phyloP scores from a whole-genome alignment of 495 filamentous ascomycete genomes.

The Lepidopterella palustris region DNA sequence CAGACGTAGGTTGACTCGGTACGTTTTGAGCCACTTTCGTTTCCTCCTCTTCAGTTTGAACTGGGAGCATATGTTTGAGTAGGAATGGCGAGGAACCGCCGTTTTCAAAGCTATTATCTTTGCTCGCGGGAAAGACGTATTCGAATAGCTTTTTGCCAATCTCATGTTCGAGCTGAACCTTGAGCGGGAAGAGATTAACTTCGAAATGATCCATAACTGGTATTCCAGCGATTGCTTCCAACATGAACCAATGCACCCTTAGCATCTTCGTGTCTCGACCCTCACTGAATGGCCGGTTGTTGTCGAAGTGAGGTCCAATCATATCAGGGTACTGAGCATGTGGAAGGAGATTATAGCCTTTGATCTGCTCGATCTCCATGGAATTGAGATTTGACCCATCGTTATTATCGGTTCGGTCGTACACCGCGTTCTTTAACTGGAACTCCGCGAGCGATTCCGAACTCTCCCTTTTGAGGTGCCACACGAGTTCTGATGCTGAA shows the following conservation, averaged over 20 bases:
- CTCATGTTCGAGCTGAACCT: constrained; percentile 88
- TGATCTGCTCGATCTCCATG: constrained; percentile 75
- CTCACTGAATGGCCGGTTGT: constrained; percentile 45
- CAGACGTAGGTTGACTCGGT: constrained; percentile 13
- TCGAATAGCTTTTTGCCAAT: constrained; percentile 92
- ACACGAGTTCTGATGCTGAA: constrained; percentile 84
- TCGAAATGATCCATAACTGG: constrained; percentile 97
- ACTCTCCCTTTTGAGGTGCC: constrained; percentile 85
- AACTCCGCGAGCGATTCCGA: constrained; percentile 89
- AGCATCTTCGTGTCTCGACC: constrained; percentile 66
- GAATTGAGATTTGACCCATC: constrained; percentile 94
- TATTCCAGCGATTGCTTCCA: constrained; percentile 96
- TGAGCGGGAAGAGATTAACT: constrained; percentile 85
- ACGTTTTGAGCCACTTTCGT: constrained; percentile 31
- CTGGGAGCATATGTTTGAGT: constrained; percentile 65
- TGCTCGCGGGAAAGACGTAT: constrained; percentile 88
- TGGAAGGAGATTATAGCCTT: constrained; percentile 80
- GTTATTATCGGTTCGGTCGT: constrained; percentile 89
- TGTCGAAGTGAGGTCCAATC: constrained; percentile 78
- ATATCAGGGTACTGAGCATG: constrained; percentile 94
- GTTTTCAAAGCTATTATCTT: constrained; percentile 52
- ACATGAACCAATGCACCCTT: constrained; percentile 91
- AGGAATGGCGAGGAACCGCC: constrained; percentile 70
- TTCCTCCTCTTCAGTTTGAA: constrained; percentile 57
- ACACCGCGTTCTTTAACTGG: constrained; percentile 80